These are phyloP conservation scores for Paecilomyces niveus DNA, from an alignment of 2,329 filamentous ascomycete species.

Conservation along the genomic window DNA sequence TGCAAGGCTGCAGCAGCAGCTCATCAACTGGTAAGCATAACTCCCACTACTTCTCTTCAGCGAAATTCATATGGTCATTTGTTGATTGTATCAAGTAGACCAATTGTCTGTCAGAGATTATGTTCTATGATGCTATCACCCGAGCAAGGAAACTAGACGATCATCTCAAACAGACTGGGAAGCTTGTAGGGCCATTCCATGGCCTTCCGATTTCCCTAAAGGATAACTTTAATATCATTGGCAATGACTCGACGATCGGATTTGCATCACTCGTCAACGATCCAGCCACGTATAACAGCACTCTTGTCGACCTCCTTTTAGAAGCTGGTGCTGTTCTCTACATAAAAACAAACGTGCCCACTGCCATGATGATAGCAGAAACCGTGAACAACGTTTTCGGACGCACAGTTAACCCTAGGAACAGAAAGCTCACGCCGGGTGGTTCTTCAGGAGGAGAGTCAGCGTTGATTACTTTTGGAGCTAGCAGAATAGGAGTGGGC, in stretches of 20 bases:
- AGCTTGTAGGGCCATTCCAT: constrained; percentile 33
- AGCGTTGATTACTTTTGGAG: constrained; percentile 25
- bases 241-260: constrained; percentile 15
- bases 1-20: constrained; percentile 50
- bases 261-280: constrained; percentile 12
- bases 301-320: constrained; percentile 31
- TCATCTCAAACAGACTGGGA: constrained; percentile 9
- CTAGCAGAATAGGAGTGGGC: constrained; percentile 24
- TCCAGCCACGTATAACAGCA: constrained; percentile 14
- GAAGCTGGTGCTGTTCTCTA: constrained; percentile 37
- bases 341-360: constrained; percentile 34
- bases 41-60: background rate
- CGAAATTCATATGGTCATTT: background rate
- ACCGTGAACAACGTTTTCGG: constrained; percentile 26
- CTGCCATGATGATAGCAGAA: constrained; percentile 39
- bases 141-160: background rate
- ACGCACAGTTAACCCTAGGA: constrained; percentile 21
- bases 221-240: constrained; percentile 30
- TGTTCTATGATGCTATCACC: background rate
- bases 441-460: constrained; percentile 31
- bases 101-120: background rate
- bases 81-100: background rate
- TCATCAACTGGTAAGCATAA: constrained; percentile 44
- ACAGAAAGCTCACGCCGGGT: constrained; percentile 26
- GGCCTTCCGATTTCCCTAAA: constrained; percentile 37